phyloP scores from a whole-genome alignment of 2,329 filamentous ascomycete genomes.

The Fusarium sp. region DNA sequence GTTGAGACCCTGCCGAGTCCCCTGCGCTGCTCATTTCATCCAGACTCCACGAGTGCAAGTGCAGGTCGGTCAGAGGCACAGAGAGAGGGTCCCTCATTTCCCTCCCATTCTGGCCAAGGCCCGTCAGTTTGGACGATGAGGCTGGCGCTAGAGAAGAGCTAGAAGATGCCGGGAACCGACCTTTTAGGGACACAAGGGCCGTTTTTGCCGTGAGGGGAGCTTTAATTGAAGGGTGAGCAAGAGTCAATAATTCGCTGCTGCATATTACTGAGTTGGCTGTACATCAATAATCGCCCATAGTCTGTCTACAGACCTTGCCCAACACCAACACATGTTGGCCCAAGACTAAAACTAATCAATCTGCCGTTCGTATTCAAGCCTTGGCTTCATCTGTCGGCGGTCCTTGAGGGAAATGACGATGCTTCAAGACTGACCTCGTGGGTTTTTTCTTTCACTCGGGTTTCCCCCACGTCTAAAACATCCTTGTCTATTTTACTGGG shows the following conservation, averaged over 20 bases:
- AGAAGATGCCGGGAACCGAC: neutral
- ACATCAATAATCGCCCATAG: neutral
- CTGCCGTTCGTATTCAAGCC: neutral
- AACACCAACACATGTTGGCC: neutral
- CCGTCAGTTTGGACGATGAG: neutral
- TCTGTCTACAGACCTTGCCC: neutral
- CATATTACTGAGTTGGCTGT: neutral
- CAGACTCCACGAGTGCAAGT: neutral
- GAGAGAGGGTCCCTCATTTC: constrained; percentile 6
- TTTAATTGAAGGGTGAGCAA: neutral
- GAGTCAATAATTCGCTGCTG: neutral
- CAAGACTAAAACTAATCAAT: neutral
- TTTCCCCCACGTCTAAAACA: neutral
- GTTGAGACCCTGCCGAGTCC: neutral
- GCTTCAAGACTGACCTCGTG: neutral
- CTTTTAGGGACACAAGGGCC: constrained; percentile 11
- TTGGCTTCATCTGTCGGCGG: neutral
- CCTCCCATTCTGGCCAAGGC: neutral
- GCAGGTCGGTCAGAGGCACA: neutral
- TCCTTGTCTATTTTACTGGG: neutral
- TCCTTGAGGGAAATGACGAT: constrained; percentile 11
- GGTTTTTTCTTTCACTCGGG: neutral
- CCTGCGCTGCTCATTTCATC: neutral
- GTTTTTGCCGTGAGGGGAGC: neutral
- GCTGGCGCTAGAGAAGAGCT: neutral